Percentiles rank a stretch among this genome's conserved stretches.
Evolutionary conservation across 345 rosid species (phyloP).

Genomic region (Brassica cretica): DNA sequence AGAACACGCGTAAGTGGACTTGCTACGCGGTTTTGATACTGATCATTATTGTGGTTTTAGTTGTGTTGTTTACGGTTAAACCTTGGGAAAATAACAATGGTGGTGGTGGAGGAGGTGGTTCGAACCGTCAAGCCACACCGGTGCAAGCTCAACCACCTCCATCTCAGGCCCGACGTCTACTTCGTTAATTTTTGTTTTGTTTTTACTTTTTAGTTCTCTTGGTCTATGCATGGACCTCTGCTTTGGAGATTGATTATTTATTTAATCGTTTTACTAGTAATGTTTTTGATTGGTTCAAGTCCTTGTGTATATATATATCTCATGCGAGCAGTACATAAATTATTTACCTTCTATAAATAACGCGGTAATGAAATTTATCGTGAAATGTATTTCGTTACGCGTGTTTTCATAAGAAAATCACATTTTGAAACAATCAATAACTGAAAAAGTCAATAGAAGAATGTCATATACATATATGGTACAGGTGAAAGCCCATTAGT

Average conservation of each 20-base stretch:
- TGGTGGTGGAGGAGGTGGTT: constrained; percentile 34
- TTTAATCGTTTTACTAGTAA: background rate
- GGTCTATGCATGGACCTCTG: constrained; percentile 19
- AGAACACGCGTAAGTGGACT: constrained; percentile 77
- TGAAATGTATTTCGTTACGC: background rate
- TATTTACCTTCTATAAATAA: background rate
- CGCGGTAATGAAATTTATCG: background rate
- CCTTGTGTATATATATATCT: background rate
- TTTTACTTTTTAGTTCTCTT: background rate
- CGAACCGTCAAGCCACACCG: constrained; percentile 26
- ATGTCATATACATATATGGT: no score
- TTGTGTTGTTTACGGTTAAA: constrained; percentile 61
- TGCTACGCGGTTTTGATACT: constrained; percentile 61
- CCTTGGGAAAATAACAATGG: constrained; percentile 57
- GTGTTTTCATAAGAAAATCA: background rate
- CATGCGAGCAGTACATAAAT: background rate
- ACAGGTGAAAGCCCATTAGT: constrained; percentile 10
- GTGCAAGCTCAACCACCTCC: constrained; percentile 39
- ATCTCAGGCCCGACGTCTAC: constrained; percentile 12
- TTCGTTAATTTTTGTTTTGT: constrained; percentile 19
- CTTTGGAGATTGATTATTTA: constrained; percentile 12
- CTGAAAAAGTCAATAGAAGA: no score
- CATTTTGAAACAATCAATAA: background rate
- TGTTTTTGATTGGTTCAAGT: constrained; percentile 7
- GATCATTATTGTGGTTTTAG: constrained; percentile 61